These are phyloP conservation scores for Bauhinia variegata DNA, from an alignment of 306 rosid genomes.

Conservation along the genomic window DNA sequence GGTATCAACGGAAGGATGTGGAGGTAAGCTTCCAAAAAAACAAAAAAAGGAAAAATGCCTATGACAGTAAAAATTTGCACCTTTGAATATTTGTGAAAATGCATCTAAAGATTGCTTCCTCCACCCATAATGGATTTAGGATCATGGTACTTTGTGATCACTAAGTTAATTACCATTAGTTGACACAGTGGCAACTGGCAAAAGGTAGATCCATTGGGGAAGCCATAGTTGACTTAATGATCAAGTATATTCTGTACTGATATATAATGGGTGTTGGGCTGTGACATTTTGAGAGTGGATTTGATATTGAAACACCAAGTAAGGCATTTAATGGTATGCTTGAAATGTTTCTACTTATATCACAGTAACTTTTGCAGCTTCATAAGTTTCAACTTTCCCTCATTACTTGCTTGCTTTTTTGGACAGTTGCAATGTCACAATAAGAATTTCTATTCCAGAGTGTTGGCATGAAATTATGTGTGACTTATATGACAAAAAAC, in stretches of 20 bases:
- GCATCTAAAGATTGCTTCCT: too few species aligned
- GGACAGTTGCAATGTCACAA: slow-evolving; percentile 3
- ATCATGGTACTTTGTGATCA: not conserved
- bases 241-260: not conserved
- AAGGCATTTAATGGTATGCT: slow-evolving; percentile 24
- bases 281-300: not conserved
- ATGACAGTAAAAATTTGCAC: too few species aligned
- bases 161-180: slow-evolving; percentile 9
- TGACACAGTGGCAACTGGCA: slow-evolving; percentile 19
- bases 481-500: slow-evolving; percentile 11
- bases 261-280: not conserved
- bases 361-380: slow-evolving; percentile 1
- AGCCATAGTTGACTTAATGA: slow-evolving; percentile 20
- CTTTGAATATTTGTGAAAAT: too few species aligned
- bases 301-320: slow-evolving; percentile 12
- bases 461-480: slow-evolving; percentile 9
- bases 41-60: too few species aligned
- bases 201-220: slow-evolving; percentile 20
- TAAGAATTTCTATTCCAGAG: slow-evolving; percentile 24
- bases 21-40: slow-evolving; percentile 58
- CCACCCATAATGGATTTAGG: too few species aligned
- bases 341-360: slow-evolving; percentile 3
- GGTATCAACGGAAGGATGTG: slow-evolving; percentile 85
- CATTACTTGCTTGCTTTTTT: slow-evolving; percentile 10
- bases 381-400: slow-evolving; percentile 7